Conservation (phyloP, 2,329 filamentous ascomycete species). For the Nothomitra cinnamomea region DNA sequence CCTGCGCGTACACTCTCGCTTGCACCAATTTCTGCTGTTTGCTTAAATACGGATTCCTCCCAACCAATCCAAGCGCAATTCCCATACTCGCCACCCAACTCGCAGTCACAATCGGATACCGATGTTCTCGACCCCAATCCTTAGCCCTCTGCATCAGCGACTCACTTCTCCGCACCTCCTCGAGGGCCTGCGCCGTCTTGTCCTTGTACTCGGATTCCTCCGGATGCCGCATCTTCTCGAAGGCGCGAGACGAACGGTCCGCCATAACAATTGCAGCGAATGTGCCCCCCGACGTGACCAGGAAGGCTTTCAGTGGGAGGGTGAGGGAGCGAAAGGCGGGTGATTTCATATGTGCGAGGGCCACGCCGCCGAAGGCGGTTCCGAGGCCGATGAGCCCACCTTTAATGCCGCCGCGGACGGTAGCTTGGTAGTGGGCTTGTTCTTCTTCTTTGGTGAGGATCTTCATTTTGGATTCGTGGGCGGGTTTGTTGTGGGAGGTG, state of each 20-base stretch:
- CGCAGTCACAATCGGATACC: constrained; percentile 70
- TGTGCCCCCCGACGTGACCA: constrained; percentile 65
- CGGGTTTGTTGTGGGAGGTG: too few relatives aligned
- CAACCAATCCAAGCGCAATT: constrained; percentile 55
- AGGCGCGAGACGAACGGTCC: constrained; percentile 55
- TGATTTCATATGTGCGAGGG: constrained; percentile 53
- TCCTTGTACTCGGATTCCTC: constrained; percentile 47
- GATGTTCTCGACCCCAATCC: constrained; percentile 61
- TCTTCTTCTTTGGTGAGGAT: constrained; percentile 90
- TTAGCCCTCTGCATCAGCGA: constrained; percentile 41
- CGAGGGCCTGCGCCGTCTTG: constrained; percentile 37
- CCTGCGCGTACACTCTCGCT: constrained; percentile 87
- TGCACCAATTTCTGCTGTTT: constrained; percentile 80
- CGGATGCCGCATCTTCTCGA: constrained; percentile 53
- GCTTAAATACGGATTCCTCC: constrained; percentile 57
- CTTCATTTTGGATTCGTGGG: constrained; percentile 51
- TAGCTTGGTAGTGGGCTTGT: constrained; percentile 40
- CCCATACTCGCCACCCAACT: constrained; percentile 73
- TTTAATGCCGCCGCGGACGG: constrained; percentile 60
- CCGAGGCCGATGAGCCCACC: constrained; percentile 54
- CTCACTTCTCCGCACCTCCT: constrained; percentile 39
- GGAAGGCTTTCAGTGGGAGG: constrained; percentile 78
- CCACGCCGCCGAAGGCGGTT: constrained; percentile 49
- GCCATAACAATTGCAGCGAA: constrained; percentile 42
- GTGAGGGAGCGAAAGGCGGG: constrained; percentile 66